Evolutionary conservation across 73 alveolate species (phyloP), one percentile per base, ranked within the genome.

Genomic region (Stentor roeselii): DNA sequence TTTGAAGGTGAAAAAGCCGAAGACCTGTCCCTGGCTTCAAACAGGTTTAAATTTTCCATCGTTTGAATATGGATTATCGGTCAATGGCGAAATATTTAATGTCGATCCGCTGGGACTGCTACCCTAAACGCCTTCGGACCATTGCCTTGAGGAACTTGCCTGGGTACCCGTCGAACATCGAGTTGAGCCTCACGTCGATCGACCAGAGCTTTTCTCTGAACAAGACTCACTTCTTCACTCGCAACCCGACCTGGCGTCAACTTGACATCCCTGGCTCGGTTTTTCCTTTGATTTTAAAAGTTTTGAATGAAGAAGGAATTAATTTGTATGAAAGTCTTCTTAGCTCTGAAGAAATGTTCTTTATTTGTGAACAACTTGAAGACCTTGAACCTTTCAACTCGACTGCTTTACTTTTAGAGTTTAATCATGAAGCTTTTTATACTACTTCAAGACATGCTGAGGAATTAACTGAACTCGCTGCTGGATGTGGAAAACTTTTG

Each of bases 211-310:
- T 67, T 67, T 14, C 34, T 15, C 80, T 67, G 1, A n/a, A 21
- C 14, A 21, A 21, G 2, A 15, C n/a, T 21, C 80, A 67, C 34
- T 21, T 32, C 34, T 67, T 67, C 11, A 21, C 80, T 1, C 34
- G 42, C 21, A 67, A 67, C 34, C 80, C 80, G 21, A 67, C 80
- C 14, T 67, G 80, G 80, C 21, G 80, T 27, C 80, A 30, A 21
- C 34, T 67, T 1, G 80, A 67, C 0, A 67, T 67, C 42, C 80
- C 80, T 21, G 41, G 80, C 0, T 21, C n/a, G 11, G 41, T 30
- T 0, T 67, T 67, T 2, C 80, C 80, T 21, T 2, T 67, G 34
- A n/a, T 21, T 21, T 21, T 67, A 27, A 34, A 67, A 67, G 37
- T 67, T 32, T 67, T 15, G 27, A 67, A 67, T 2, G 37, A 21